Base-by-base conservation (phyloP, 148 eudicot genomes). In the Silene conica region DNA sequence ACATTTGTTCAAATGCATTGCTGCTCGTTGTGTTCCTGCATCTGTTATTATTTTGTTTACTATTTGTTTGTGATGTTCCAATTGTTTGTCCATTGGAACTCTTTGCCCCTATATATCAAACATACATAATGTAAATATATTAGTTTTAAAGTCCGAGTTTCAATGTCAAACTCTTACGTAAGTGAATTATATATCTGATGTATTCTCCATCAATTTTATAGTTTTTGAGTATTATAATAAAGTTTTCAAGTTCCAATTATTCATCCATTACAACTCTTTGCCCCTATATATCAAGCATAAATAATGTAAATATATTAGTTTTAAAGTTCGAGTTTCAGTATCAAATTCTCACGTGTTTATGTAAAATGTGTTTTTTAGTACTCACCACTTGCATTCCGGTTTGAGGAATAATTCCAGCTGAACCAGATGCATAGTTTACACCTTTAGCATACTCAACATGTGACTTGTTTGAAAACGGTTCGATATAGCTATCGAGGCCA, bases 381-480 rank as follows among this genome's bases (percentile, higher is more conserved):
- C 5, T 61, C 78, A 81, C 84, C 79, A 75, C 77, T 73, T 72
- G 76, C 1, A 4, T 14, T 52, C 85, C 82, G 8, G 82, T 82
- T 50, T 72, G 74, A 15, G 50, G 8, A 8, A 59, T 72, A 46
- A 82, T 82, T 16, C 85, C 82, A 3, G 79, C 71, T 20, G 82
- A 82, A 50, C 81, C 81, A 54, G 84, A 82, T 72, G 81, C 82
- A 68, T 78, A 79, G 19, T 75, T 82, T 57, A 82, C 82, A n/a
- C 85, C 85, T 63, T 82, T 74, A 0, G 46, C 26, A 6, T 78
- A 25, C 6, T 74, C 79, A 0, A 62, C 18, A 13, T 79, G 78
- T 15, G 11, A 13, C n/a, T 59, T 76, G 20, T 43, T 64, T 15
- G 79, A 11, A 67, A 65, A 75, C 3, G 85, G 79, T 58, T 61